Base-by-base conservation (phyloP, 495 filamentous ascomycete species). In the Podospora bellae-mahoneyi region DNA sequence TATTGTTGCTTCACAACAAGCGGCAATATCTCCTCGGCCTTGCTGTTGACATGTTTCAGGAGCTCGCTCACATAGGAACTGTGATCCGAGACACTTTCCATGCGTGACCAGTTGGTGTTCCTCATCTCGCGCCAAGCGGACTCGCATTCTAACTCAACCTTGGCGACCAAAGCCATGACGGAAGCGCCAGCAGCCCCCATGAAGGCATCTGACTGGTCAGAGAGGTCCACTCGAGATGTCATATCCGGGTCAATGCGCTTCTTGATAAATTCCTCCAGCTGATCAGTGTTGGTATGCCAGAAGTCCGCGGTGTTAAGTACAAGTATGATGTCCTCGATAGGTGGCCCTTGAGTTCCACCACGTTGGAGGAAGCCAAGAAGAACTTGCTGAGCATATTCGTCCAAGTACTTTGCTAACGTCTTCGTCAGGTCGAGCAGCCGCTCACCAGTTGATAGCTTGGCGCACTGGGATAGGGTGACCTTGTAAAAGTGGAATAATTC, bases 401-500 rank as follows among this genome's bases (percentile, higher is more conserved):
- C 95, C 6, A 99, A 84, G 71, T 98, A 97, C 77, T 96, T 97
- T 9, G 90, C 92, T 64, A 97, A 89, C 0, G 90, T 92, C 74
- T 85, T 91, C 0, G 92, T 89, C 20, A 99, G 80, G 71, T 99
- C 95, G 0, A 96, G 86, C 28, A 99, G 85, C 67, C 92, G 89
- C 64, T 87, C 87, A 18, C 94, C 92, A 0, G 93, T 96, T 0
- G 95, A 97, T 2, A 99, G 86, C 78, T 97, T 98, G 13, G 96
- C 93, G 75, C 95, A 99, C 79, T 98, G 96, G 4, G 93, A 91
- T 16, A 99, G 81, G 3, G 91, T 92, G 57, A 92, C 85, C 54
- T 96, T 91, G 77, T 99, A 99, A 73, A 97, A 97, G 68, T 94
- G 92, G 79, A 99, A 99, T 13, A 99, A 87, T 74, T 99, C 95